Evolutionary conservation across 768 basidiomycete genomes (phyloP).

Genomic region (Amanita inopinata): DNA sequence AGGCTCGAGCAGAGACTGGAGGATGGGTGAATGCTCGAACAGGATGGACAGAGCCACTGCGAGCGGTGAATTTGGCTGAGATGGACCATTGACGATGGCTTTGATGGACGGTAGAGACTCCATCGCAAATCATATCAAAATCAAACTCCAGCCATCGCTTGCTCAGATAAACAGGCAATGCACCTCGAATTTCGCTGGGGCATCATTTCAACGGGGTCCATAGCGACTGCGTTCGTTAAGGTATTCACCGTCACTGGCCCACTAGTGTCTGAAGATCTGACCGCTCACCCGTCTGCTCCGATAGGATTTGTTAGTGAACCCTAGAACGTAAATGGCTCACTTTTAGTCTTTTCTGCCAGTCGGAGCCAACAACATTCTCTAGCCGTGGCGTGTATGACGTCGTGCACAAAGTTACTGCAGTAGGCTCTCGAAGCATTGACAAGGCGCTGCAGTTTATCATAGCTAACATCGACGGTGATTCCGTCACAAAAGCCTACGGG

Average conservation of each 20-base stretch:
- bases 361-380: neutral
- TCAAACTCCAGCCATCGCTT: neutral
- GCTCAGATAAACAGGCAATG: conserved; percentile 17
- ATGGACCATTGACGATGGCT: conserved; percentile 21
- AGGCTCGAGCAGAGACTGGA: conserved; percentile 44
- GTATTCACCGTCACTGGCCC: conserved; percentile 24
- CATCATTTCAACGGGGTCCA: conserved; percentile 75
- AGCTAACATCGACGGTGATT: conserved; percentile 36
- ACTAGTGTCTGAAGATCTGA: neutral
- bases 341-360: conserved; percentile 1
- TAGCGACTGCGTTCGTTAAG: conserved; percentile 59
- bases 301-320: conserved; percentile 71
- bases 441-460: conserved; percentile 67
- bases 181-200: conserved; percentile 77
- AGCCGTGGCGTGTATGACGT: conserved; percentile 52
- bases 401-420: conserved; percentile 57
- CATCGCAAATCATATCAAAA: conserved; percentile 11
- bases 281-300: too few species aligned
- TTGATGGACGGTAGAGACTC: conserved; percentile 24
- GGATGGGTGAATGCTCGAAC: conserved; percentile 62
- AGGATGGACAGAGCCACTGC: conserved; percentile 21
- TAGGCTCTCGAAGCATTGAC: conserved; percentile 64
- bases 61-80: conserved; percentile 28
- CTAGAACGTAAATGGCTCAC: conserved; percentile 47
- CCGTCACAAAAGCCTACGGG: conserved; percentile 57